Conservation (phyloP, 768 basidiomycete genomes). For the Xanthoconium stramineum region DNA sequence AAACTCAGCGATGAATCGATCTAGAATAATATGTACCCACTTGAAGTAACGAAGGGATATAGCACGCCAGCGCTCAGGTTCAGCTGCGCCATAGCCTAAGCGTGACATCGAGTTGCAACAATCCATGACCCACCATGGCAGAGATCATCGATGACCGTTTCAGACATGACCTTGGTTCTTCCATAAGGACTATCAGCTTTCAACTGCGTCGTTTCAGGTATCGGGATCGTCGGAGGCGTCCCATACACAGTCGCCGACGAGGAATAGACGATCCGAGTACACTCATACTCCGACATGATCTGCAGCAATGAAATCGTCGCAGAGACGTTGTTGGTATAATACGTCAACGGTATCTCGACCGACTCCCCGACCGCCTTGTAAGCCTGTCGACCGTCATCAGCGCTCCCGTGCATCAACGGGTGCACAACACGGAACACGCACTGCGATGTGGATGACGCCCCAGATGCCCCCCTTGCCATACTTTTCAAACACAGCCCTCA, state of each 20-base stretch:
- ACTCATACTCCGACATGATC: conserved; percentile 81
- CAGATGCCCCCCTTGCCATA: conserved; percentile 91
- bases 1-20: conserved; percentile 3
- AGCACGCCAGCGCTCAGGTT: conserved; percentile 68
- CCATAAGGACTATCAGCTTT: conserved; percentile 92
- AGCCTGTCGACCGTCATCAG: conserved; percentile 51
- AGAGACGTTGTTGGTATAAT: conserved; percentile 92
- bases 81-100: conserved; percentile 44
- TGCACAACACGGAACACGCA: conserved; percentile 37
- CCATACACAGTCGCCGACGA: conserved; percentile 99
- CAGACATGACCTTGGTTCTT: conserved; percentile 93
- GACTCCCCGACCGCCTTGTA: conserved; percentile 98
- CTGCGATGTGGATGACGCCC: conserved; percentile 95
- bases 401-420: not conserved
- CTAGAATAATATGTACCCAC: conserved; percentile 39
- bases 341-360: conserved; percentile 85
- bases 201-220: conserved; percentile 86
- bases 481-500: conserved; percentile 75
- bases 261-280: conserved; percentile 90
- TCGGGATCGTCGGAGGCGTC: conserved; percentile 86
- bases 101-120: not conserved
- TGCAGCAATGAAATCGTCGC: conserved; percentile 86
- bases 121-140: conserved; percentile 57
- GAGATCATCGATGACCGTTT: conserved; percentile 85
- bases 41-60: conserved; percentile 97